Base-by-base conservation (phyloP, 108 stramenopile species). In the Mediolabrus comicus region DNA sequence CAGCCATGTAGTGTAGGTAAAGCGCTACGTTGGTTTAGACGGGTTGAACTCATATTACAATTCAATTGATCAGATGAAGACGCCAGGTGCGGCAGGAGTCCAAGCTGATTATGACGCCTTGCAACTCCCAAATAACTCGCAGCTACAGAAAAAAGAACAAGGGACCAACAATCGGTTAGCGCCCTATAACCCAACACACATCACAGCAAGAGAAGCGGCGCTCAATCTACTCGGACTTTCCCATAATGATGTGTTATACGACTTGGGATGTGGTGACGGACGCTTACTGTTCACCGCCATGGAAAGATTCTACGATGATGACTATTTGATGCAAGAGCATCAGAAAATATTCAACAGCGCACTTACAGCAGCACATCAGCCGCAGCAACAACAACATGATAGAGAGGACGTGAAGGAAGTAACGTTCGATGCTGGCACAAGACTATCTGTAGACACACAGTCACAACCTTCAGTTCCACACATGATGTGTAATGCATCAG, bases 211-310 rank as follows among this genome's bases (percentile, higher is more conserved):
- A 69, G 36, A 80, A 41, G 66, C 66, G 32, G 81, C 86, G 2
- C 41, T 83, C 14, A 53, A 77, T 35, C 34, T 90, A 13, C 62
- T 95, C n/a, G 32, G 70, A 10, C 61, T 89, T 6, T 31, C 43
- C 10, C 8, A 32, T 16, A 43, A 66, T 33, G 92, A 94, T 60
- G 78, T 92, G 3, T 73, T 96, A 25, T 92, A 91, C 60, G 95
- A 96, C 68, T 43, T 96, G 59, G 95, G 95, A 14, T 92, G 92
- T 62, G 92, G 95, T 17, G 95, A 96, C 75, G 92, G 87, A 3
- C 69, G 92, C 2, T 62, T 96, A 33, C 51, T 96, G 35, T 26
- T 89, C 11, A 36, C 39, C n/a, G 91, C 91, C 1, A 79, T 84
- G 13, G 41, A 76, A 54, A 43, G 68, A 8, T 66, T 34, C 26